phyloP scores from a whole-genome alignment of 306 rosid species.

The Boehmeria nivea region DNA sequence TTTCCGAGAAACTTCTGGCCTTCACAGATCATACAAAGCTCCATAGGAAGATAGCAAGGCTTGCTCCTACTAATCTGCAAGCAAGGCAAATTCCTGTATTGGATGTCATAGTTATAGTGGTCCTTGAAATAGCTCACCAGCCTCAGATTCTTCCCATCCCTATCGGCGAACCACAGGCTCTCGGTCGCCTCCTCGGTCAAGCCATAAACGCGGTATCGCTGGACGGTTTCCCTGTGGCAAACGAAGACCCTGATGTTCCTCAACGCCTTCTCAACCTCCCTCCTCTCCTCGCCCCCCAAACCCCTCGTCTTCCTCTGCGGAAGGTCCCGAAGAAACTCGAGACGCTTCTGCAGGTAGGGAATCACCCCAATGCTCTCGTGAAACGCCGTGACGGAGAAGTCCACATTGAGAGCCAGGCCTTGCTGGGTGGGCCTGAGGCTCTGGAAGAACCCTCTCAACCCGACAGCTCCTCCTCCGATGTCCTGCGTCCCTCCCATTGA shows the following conservation, averaged over 20 bases:
- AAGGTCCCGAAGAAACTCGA: conserved; percentile 75
- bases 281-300: conserved; percentile 56
- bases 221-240: conserved; percentile 94
- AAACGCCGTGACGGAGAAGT: conserved; percentile 90
- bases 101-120: conserved; percentile 88
- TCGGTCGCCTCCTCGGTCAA: conserved; percentile 90
- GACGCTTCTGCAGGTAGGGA: conserved; percentile 81
- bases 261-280: conserved; percentile 82
- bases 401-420: conserved; percentile 90
- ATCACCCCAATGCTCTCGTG: conserved; percentile 95
- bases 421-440: conserved; percentile 96
- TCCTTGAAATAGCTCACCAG: conserved; percentile 81
- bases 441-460: conserved; percentile 96
- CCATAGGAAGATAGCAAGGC: conserved; percentile 99
- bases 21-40: conserved; percentile 92
- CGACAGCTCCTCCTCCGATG: conserved; percentile 92
- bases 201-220: conserved; percentile 81
- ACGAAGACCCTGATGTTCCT: conserved; percentile 88
- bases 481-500: conserved; percentile 82
- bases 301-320: conserved; percentile 61
- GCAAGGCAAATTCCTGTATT: conserved; percentile 78
- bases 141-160: conserved; percentile 78
- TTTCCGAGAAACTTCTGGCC: conserved; percentile 96
- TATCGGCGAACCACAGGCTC: conserved; percentile 82
- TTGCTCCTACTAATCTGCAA: conserved; percentile 90